Conservation (phyloP, 805 yeast species). For the Yamadazyma insecticola region DNA sequence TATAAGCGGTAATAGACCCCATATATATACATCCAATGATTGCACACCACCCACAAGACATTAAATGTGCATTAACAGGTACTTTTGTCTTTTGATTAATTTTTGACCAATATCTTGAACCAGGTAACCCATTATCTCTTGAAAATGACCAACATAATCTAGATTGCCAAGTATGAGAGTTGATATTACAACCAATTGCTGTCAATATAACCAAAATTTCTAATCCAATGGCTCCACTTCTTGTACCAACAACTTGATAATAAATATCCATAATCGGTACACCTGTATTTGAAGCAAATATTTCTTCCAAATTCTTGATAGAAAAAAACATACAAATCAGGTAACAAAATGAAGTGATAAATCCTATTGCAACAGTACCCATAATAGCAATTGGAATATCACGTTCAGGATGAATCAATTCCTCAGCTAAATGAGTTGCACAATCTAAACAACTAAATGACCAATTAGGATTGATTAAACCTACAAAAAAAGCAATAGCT, state of each 20-base stretch:
- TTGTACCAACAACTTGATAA: conserved; percentile 50
- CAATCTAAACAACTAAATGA: conserved; percentile 65
- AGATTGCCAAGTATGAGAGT: conserved; percentile 66
- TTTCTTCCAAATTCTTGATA: conserved; percentile 47
- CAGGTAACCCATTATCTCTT: conserved; percentile 60
- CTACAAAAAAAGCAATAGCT: conserved; percentile 63
- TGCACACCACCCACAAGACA: conserved; percentile 50
- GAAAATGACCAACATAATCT: conserved; percentile 66
- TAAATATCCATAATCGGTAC: conserved; percentile 62
- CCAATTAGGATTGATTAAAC: conserved; percentile 69
- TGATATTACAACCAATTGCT: conserved; percentile 55
- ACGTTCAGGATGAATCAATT: conserved; percentile 51
- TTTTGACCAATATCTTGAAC: conserved; percentile 46
- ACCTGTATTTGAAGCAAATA: conserved; percentile 49
- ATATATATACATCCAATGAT: conserved; percentile 58
- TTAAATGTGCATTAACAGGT: conserved; percentile 57
- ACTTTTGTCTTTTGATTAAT: conserved; percentile 45
- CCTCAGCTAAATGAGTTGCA: conserved; percentile 72
- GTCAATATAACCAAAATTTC: conserved; percentile 47
- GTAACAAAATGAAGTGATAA: conserved; percentile 53
- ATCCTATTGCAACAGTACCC: conserved; percentile 62
- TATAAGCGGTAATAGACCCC: conserved; percentile 65
- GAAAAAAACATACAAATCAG: conserved; percentile 56
- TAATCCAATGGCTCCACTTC: conserved; percentile 52
- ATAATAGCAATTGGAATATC: conserved; percentile 59